Evolutionary conservation across 176 grass and related monocot genomes (phyloP), one percentile per base, ranked within the genome.

Genomic region (Pontederia crassipes): DNA sequence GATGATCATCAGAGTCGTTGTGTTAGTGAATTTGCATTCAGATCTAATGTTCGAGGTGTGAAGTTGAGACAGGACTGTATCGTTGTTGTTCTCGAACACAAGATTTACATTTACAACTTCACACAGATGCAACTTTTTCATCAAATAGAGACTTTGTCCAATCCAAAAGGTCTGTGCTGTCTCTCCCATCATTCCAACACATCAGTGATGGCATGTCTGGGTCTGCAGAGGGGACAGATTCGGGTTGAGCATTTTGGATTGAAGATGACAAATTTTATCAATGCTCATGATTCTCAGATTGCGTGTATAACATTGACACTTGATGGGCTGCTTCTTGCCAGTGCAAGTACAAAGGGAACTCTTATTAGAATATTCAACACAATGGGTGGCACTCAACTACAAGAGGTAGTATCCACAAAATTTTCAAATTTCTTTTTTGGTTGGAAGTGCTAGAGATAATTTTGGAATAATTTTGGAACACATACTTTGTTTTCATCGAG

Each of bases 361-460:
- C 59, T 95, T 52, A 90, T 95, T 62, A 90, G 91, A 82, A 90
- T 95, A 79, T 95, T 95, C 58, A 95, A 95, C 57, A 95, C 91
- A 20, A 79, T 90, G 86, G 91, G 90, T 53, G 86, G 91, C 50
- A 90, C 75, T 69, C 86, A 73, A 58, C 58, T 95, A 67, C 91
- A 95, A 66, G 91, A 95, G 91, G 91, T 87, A 80, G 76, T 28
- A 26, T 66, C 62, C 80, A 80, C 77, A 76, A 76, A 73, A 75
- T 40, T 40, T 40, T 40, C 32, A 40, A 40, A 40, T 40, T 40
- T 40, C 32, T 40, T 3, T 40, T 40, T 40, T 40, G 32, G 32
- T 40, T 4, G 32, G 32, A 40, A 40, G 32, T 3, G 32, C 32
- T 40, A 40, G 32, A 24, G 20, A 24, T n/a, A n/a, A n/a, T n/a